phyloP scores from a whole-genome alignment of 2,329 filamentous ascomycete species.

The Tetracladium maxilliforme region DNA sequence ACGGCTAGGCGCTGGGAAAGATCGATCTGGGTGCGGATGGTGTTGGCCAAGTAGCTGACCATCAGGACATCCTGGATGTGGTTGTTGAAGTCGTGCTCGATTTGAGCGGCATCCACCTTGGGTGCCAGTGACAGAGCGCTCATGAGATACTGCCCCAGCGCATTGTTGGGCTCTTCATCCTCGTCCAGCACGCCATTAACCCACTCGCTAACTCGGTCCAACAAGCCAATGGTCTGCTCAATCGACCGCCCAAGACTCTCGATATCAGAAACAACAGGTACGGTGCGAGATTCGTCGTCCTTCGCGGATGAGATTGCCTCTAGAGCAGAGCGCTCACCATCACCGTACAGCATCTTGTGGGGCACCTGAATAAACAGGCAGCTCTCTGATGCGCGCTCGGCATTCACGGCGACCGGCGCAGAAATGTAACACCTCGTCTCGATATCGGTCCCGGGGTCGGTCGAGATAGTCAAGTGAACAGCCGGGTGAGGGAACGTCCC shows the following conservation, averaged over 20 bases:
- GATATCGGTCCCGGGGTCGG: conserved; percentile 75
- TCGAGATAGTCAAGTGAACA: conserved; percentile 89
- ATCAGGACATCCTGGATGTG: conserved; percentile 98
- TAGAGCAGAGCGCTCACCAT: conserved; percentile 61
- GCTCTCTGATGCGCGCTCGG: conserved; percentile 88
- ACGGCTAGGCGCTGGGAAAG: conserved; percentile 88
- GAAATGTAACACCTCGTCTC: conserved; percentile 91
- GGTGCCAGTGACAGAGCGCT: conserved; percentile 85
- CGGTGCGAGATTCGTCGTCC: conserved; percentile 59
- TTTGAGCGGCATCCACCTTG: conserved; percentile 80
- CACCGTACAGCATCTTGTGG: conserved; percentile 82
- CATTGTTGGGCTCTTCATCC: conserved; percentile 76
- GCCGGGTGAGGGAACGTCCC: conserved; percentile 97
- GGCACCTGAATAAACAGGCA: conserved; percentile 97
- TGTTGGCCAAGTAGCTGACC: conserved; percentile 96
- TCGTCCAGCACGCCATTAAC: conserved; percentile 91
- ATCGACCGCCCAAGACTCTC: conserved; percentile 76
- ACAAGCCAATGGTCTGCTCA: conserved; percentile 75
- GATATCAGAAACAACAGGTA: conserved; percentile 70
- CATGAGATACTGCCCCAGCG: conserved; percentile 87
- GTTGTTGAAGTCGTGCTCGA: conserved; percentile 99
- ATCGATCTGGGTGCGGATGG: conserved; percentile 97
- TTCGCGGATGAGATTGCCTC: conserved; percentile 76
- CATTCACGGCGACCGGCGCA: conserved; percentile 84
- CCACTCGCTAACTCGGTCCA: conserved; percentile 84